Percentiles rank a stretch among this genome's conserved stretches.
Evolutionary conservation across 2,329 filamentous ascomycete species (phyloP).

Genomic region (Penicillium freii): DNA sequence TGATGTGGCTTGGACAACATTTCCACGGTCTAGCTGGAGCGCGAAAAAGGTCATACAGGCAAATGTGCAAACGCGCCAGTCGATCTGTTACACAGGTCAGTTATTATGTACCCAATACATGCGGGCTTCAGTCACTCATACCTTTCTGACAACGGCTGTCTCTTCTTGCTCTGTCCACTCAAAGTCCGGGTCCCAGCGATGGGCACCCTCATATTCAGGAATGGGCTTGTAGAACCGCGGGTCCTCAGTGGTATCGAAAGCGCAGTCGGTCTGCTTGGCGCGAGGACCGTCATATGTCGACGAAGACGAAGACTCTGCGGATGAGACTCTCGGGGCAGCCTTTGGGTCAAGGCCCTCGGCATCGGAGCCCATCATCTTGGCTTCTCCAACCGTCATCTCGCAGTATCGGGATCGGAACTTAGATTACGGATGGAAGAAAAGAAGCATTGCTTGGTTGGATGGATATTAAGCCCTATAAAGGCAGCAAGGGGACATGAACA

Average conservation of each 20-base stretch:
- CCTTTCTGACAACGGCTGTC: constrained; percentile 41
- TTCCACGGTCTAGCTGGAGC: constrained; percentile 63
- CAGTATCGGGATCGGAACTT: background rate
- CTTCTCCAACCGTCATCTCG: constrained; percentile 22
- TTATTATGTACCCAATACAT: too few species aligned
- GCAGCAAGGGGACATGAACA: background rate
- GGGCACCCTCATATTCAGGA: constrained; percentile 47
- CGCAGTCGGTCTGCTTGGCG: constrained; percentile 21
- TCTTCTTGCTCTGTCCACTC: constrained; percentile 48
- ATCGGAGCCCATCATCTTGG: constrained; percentile 3
- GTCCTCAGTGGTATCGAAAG: constrained; percentile 39
- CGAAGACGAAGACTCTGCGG: constrained; percentile 18
- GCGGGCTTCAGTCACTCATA: constrained; percentile 10
- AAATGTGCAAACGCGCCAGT: constrained; percentile 44
- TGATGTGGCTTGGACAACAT: constrained; percentile 59
- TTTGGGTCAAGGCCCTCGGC: constrained; percentile 10
- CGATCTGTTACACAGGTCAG: constrained; percentile 33
- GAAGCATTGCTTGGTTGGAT: background rate
- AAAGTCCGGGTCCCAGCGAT: constrained; percentile 49
- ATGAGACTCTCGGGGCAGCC: constrained; percentile 1
- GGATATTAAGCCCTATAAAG: constrained; percentile 15
- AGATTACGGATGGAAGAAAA: background rate
- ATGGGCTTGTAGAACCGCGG: constrained; percentile 41
- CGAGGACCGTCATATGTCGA: constrained; percentile 11
- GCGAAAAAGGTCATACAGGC: constrained; percentile 62